A percentile compares a stretch with the other conserved stretches of the same genome.
phyloP scores from a whole-genome alignment of 495 filamentous ascomycete species.

The Lasiosphaeria hispida region DNA sequence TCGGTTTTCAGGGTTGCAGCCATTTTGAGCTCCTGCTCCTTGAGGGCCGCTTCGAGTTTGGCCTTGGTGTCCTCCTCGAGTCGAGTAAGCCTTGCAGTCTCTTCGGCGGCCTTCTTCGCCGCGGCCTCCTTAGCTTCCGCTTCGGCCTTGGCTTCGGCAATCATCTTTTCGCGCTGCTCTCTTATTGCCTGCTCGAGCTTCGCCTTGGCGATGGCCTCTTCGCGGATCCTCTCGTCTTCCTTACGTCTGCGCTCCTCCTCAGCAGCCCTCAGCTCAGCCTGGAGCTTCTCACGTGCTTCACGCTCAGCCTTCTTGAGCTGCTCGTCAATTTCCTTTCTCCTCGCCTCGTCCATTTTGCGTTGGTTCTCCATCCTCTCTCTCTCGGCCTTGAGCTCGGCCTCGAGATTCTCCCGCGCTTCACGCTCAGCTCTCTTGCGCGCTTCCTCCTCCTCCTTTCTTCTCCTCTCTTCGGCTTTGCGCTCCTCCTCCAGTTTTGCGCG shows the following conservation, averaged over 20 bases:
- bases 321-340: slow-evolving; percentile 35
- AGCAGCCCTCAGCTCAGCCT: slow-evolving; percentile 31
- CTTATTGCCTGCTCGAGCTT: slow-evolving; percentile 54
- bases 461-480: slow-evolving; percentile 35
- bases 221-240: slow-evolving; percentile 10
- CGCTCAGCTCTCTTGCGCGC: slow-evolving; percentile 39
- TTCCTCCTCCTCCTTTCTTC: slow-evolving; percentile 33
- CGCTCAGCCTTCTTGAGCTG: slow-evolving; percentile 39
- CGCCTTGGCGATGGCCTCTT: slow-evolving; percentile 36
- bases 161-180: slow-evolving; percentile 43
- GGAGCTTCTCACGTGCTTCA: slow-evolving; percentile 43
- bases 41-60: slow-evolving; percentile 45
- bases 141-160: slow-evolving; percentile 33
- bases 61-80: slow-evolving; percentile 46
- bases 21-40: slow-evolving; percentile 35
- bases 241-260: slow-evolving; percentile 8
- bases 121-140: slow-evolving; percentile 41
- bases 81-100: slow-evolving; percentile 44
- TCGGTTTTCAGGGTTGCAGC: slow-evolving; percentile 27
- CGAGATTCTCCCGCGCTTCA: slow-evolving; percentile 39
- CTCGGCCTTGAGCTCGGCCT: slow-evolving; percentile 32
- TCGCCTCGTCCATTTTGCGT: slow-evolving; percentile 30
- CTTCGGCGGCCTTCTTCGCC: slow-evolving; percentile 44
- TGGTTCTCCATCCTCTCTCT: slow-evolving; percentile 37
- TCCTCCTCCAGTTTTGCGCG: slow-evolving; percentile 38